phyloP scores from a whole-genome alignment of 768 basidiomycete species.

The Leucosporidium yakuticum region DNA sequence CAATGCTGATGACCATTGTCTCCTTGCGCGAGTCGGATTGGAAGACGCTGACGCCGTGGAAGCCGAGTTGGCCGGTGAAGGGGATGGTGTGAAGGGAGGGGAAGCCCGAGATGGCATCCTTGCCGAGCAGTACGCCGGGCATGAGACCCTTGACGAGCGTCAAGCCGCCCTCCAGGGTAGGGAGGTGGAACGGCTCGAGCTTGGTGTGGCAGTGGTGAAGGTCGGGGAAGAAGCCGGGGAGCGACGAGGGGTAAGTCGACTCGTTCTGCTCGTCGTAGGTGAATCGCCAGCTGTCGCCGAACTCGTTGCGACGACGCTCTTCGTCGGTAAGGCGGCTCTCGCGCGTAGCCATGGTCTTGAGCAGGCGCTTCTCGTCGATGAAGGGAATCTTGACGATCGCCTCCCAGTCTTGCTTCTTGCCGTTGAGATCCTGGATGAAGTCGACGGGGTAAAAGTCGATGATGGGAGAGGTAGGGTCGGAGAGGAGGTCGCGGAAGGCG shows the following conservation, averaged over 20 bases:
- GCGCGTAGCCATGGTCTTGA: slow-evolving; percentile 65
- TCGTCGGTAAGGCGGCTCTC: slow-evolving; percentile 54
- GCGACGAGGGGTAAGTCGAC: slow-evolving; percentile 70
- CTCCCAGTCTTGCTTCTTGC: slow-evolving; percentile 99
- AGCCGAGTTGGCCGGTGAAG: slow-evolving; percentile 64
- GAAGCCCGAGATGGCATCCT: slow-evolving; percentile 85
- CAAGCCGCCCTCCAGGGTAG: slow-evolving; percentile 66
- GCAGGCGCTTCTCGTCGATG: slow-evolving; percentile 71
- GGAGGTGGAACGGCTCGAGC: slow-evolving; percentile 79
- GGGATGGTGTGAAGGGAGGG: slow-evolving; percentile 88
- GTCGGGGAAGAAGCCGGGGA: slow-evolving; percentile 91
- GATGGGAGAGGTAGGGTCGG: slow-evolving; percentile 72
- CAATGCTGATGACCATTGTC: slow-evolving; percentile 82
- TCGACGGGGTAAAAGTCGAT: slow-evolving; percentile 88
- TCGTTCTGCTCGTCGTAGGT: slow-evolving; percentile 59
- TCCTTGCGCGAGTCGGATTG: slow-evolving; percentile 84
- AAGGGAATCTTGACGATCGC: slow-evolving; percentile 98
- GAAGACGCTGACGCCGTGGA: slow-evolving; percentile 90
- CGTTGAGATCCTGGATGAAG: slow-evolving; percentile 90
- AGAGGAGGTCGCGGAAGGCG: slow-evolving; percentile 90
- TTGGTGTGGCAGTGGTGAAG: slow-evolving; percentile 70
- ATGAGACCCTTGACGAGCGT: slow-evolving; percentile 79
- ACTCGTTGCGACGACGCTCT: slow-evolving; percentile 67
- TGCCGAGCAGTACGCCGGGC: slow-evolving; percentile 80
- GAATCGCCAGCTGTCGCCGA: slow-evolving; percentile 76